Base-by-base conservation (phyloP, 306 rosid genomes). In the Lathyrus sativus region DNA sequence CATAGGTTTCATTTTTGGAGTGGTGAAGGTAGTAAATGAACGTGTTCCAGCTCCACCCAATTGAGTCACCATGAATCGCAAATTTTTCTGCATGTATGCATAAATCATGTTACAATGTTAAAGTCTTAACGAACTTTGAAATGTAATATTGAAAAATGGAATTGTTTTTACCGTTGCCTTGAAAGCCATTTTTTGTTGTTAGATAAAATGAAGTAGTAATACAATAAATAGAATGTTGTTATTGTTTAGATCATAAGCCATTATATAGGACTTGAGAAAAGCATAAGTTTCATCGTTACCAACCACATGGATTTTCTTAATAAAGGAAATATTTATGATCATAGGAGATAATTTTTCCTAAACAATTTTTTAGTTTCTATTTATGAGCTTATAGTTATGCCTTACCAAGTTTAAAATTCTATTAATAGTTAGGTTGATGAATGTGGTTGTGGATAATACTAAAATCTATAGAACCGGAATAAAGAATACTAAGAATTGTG, bases 131-230 rank as follows among this genome's bases (percentile, higher is more conserved):
- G 11, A 39, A 9, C 29, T n/a, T 9, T 4, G 1, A 44, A 65
- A 12, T 28, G 0, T 14, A 48, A 29, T 28, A 3, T 3, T 11
- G 5, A 9, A 37, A 39, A 14, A 12, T 4, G 2, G 42, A 0
- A 9, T 43, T 14, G 28, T 37, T 5, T 4, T 48, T 77, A 77
- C 82, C 74, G 13, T 14, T 49, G 74, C 78, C 18, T 33, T 72
- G 62, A 63, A 76, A 64, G 76, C 81, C 85, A 81, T 81, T 76
- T 55, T 6, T n/a, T 61, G 71, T 9, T 11, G 72, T 11, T 11
- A 7, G 55, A 26, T 70, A 2, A 53, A 56, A 56, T 39, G 38
- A 55, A 70, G 45, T 3, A 59, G 33, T 13, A 1, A 22, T 45
- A 14, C 2, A 35, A 7, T 2, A 33, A 6, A 31, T 0, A n/a